Percentiles rank a stretch among this genome's conserved stretches.
Conservation (phyloP, 345 rosid species). For the Syzygium grande region DNA sequence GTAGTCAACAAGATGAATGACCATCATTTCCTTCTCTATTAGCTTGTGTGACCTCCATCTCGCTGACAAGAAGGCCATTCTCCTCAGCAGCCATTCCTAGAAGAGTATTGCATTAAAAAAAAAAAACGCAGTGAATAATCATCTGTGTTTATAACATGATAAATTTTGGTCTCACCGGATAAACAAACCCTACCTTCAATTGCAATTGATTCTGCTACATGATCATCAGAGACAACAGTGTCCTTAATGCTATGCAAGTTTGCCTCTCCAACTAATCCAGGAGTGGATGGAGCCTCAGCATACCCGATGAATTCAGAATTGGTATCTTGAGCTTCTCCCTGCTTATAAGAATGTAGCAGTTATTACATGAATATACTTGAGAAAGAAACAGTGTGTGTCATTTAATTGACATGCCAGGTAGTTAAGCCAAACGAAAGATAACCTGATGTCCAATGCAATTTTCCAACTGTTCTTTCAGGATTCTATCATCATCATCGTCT, state of each 20-base stretch:
- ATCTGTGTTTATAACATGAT: constrained; percentile 9
- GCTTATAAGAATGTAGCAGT: constrained; percentile 6
- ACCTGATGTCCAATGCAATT: constrained; percentile 57
- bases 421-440: background rate
- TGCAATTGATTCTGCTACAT: constrained; percentile 17
- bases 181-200: constrained; percentile 22
- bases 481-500: constrained; percentile 14
- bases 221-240: constrained; percentile 56
- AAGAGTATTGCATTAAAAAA: constrained; percentile 14
- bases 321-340: constrained; percentile 40
- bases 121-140: constrained; percentile 18
- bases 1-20: background rate
- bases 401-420: background rate
- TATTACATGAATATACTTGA: background rate
- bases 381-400: background rate
- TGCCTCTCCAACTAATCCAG: constrained; percentile 76
- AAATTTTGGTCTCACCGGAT: constrained; percentile 1
- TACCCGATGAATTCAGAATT: constrained; percentile 47
- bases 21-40: constrained; percentile 2
- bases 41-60: constrained; percentile 16
- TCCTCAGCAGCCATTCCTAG: constrained; percentile 19
- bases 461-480: constrained; percentile 30
- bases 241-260: constrained; percentile 57
- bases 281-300: constrained; percentile 91
- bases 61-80: constrained; percentile 14